phyloP scores from a whole-genome alignment of 441 rosid species.

The Iberis amara region DNA sequence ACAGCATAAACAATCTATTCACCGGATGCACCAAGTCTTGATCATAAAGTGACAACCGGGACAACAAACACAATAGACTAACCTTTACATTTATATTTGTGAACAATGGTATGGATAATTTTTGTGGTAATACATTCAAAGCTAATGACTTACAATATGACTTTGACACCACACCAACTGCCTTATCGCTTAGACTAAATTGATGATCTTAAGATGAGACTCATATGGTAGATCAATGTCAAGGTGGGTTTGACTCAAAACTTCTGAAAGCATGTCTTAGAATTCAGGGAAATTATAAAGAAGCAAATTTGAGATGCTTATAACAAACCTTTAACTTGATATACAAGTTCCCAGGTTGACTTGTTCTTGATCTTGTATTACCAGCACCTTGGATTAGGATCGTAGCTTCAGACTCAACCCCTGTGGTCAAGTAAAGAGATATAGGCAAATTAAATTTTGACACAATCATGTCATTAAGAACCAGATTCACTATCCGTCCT shows the following conservation, averaged over 20 bases:
- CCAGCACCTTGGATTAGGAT: constrained; percentile 70
- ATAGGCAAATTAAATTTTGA: constrained; percentile 15
- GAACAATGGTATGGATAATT: neutral
- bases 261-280: constrained; percentile 11
- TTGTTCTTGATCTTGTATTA: constrained; percentile 52
- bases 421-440: constrained; percentile 38
- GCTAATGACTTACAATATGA: constrained; percentile 1
- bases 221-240: constrained; percentile 6
- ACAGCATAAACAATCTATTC: constrained; percentile 7
- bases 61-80: constrained; percentile 16
- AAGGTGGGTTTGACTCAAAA: constrained; percentile 5
- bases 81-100: constrained; percentile 10
- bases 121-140: neutral
- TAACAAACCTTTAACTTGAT: constrained; percentile 70
- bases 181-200: constrained; percentile 14
- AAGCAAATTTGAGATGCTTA: constrained; percentile 14
- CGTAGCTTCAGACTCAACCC: constrained; percentile 80
- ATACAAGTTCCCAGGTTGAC: constrained; percentile 64
- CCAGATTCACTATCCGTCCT: constrained; percentile 8
- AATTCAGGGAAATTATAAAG: constrained; percentile 6
- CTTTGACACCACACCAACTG: constrained; percentile 2
- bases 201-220: constrained; percentile 19
- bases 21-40: constrained; percentile 1
- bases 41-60: constrained; percentile 9
- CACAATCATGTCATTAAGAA: constrained; percentile 7